Conservation (phyloP, 371 early-diverging fungal species). For the Mortierella sp. region DNA sequence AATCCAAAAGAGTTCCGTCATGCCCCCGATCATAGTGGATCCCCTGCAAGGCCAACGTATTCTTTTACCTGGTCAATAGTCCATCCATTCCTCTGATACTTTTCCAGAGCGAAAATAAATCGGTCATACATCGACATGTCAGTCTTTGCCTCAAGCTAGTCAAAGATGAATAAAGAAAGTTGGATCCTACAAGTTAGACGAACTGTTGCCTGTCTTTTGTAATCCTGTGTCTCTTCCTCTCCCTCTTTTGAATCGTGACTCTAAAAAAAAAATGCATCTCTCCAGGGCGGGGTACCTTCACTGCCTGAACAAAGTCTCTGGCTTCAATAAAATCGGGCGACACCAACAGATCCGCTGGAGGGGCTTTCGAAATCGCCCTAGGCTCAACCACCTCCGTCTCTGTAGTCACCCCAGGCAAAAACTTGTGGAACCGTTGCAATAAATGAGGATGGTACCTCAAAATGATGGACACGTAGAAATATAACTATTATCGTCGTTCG, state of each 20-base stretch:
- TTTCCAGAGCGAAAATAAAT: constrained; percentile 50
- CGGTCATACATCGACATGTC: constrained; percentile 53
- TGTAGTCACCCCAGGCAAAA: constrained; percentile 31
- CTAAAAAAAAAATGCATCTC: not conserved
- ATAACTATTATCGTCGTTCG: constrained; percentile 21
- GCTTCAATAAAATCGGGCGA: constrained; percentile 53
- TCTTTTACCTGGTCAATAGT: constrained; percentile 46
- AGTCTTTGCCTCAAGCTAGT: constrained; percentile 38
- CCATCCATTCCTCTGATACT: constrained; percentile 49
- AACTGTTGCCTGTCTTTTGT: no score
- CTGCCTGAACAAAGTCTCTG: constrained; percentile 51
- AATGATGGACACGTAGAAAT: constrained; percentile 51
- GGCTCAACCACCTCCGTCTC: constrained; percentile 43
- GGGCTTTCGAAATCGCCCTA: constrained; percentile 47
- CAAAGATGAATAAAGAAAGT: not conserved
- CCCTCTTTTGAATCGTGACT: not conserved
- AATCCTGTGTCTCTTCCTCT: no score
- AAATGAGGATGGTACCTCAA: constrained; percentile 48
- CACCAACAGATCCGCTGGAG: constrained; percentile 48
- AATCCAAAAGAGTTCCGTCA: no score
- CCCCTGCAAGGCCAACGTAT: no score
- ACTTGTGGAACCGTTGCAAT: constrained; percentile 46
- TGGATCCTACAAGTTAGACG: not conserved
- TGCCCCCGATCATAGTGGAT: no score
- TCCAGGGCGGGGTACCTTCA: constrained; percentile 21